Percentiles rank a stretch among this genome's conserved stretches.
phyloP scores from a whole-genome alignment of 2,329 filamentous ascomycete genomes.

The Talaromyces sp. region DNA sequence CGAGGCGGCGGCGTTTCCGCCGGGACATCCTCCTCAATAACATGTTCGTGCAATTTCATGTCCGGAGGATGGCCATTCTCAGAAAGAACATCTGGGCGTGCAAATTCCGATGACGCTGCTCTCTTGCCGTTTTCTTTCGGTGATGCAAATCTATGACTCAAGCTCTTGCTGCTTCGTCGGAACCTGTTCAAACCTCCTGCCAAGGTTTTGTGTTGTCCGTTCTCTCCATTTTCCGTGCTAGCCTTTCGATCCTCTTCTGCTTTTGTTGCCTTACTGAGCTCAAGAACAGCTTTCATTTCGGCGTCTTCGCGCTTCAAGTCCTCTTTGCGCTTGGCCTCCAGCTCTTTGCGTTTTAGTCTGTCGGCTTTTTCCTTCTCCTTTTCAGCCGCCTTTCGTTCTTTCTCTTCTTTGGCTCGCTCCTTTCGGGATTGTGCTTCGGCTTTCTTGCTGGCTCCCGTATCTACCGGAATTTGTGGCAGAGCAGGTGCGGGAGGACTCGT shows the following conservation, averaged over 20 bases:
- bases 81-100: conserved; percentile 11
- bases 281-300: conserved; percentile 61
- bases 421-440: conserved; percentile 67
- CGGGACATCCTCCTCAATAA: conserved; percentile 17
- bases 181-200: conserved; percentile 59
- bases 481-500: conserved; percentile 23
- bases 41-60: conserved; percentile 16
- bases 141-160: conserved; percentile 64
- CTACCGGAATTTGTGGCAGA: conserved; percentile 28
- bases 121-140: conserved; percentile 37
- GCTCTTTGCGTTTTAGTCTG: conserved; percentile 53
- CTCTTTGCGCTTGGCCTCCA: conserved; percentile 51
- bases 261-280: conserved; percentile 63
- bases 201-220: conserved; percentile 29
- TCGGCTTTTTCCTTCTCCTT: conserved; percentile 53
- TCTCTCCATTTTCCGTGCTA: conserved; percentile 14
- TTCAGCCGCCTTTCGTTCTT: conserved; percentile 52
- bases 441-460: conserved; percentile 49
- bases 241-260: conserved; percentile 48
- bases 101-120: conserved; percentile 24
- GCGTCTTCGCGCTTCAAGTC: conserved; percentile 55
- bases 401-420: conserved; percentile 57
- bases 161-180: conserved; percentile 70
- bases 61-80: conserved; percentile 11
- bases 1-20: background rate